A percentile compares a stretch with the other conserved stretches of the same genome.
Evolutionary conservation across 2,329 filamentous ascomycete species (phyloP).

Genomic region (Grosmannia clavigera): DNA sequence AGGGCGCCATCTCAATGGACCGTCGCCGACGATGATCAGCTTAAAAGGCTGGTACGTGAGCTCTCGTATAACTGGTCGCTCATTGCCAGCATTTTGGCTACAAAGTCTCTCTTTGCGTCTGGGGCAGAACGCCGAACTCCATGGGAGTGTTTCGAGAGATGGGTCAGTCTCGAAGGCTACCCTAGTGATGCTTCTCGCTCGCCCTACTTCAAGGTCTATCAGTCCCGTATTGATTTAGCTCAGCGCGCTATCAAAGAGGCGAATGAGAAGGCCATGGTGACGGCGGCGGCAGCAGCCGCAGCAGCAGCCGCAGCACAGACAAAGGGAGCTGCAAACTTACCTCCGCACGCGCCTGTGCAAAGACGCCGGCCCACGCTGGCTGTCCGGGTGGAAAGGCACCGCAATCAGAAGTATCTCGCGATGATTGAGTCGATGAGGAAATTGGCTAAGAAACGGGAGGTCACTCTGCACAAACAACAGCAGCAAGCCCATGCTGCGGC

Average conservation of each 20-base stretch:
- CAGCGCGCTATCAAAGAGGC: conserved; percentile 42
- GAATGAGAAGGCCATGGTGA: conserved; percentile 31
- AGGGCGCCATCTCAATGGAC: conserved; percentile 87
- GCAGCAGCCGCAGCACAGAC: conserved; percentile 18
- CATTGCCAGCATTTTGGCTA: conserved; percentile 68
- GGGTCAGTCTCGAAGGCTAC: conserved; percentile 82
- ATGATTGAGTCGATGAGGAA: conserved; percentile 94
- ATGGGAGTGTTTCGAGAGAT: conserved; percentile 98
- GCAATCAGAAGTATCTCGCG: conserved; percentile 75
- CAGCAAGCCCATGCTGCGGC: conserved; percentile 66
- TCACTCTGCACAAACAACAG: conserved; percentile 72
- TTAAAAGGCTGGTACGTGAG: conserved; percentile 73
- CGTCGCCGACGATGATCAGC: conserved; percentile 76
- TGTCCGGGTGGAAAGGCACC: conserved; percentile 72
- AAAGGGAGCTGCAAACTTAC: conserved; percentile 19
- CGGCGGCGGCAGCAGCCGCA: conserved; percentile 20
- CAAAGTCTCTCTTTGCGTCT: conserved; percentile 66
- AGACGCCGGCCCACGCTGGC: conserved; percentile 65
- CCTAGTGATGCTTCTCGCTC: conserved; percentile 92
- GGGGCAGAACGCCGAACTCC: conserved; percentile 82
- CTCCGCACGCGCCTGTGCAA: conserved; percentile 31
- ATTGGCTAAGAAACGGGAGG: conserved; percentile 85
- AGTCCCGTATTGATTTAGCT: conserved; percentile 45
- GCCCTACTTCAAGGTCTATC: conserved; percentile 76
- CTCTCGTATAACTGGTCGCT: conserved; percentile 98